These are phyloP conservation scores for Hymenotorrendiella dingleyae DNA, from an alignment of 2,329 filamentous ascomycete genomes.

Conservation along the genomic window DNA sequence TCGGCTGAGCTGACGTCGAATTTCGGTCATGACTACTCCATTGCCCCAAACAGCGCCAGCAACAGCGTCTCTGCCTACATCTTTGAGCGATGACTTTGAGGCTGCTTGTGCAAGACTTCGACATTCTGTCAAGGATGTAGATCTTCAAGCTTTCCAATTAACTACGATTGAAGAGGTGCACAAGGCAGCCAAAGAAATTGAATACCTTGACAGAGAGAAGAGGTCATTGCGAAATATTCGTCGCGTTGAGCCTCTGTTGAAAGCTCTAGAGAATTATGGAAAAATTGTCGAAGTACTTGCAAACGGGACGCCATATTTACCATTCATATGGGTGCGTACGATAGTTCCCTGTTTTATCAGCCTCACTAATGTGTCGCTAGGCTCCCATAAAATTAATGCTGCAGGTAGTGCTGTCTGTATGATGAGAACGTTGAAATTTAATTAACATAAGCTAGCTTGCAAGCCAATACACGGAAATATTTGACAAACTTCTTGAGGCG, in stretches of 20 bases:
- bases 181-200: slow-evolving; percentile 33
- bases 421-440: background rate
- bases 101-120: background rate
- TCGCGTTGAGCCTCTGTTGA: slow-evolving; percentile 36
- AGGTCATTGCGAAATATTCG: slow-evolving; percentile 38
- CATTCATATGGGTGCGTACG: slow-evolving; percentile 37
- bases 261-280: slow-evolving; percentile 36
- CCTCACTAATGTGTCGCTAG: background rate
- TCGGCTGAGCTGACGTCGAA: no score
- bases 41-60: no score
- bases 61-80: no score
- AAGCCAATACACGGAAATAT: slow-evolving; percentile 25
- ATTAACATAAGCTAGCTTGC: slow-evolving; percentile 7
- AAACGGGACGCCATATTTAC: slow-evolving; percentile 40
- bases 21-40: no score
- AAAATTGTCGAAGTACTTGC: slow-evolving; percentile 37
- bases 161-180: slow-evolving; percentile 34
- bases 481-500: slow-evolving; percentile 36
- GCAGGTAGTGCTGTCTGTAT: slow-evolving; percentile 16
- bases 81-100: no score
- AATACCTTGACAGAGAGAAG: slow-evolving; percentile 34
- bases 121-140: background rate
- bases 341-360: background rate
- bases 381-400: slow-evolving; percentile 37
- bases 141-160: background rate